phyloP scores from a whole-genome alignment of 257 asterid species.

The Orobanche coerulescens region DNA sequence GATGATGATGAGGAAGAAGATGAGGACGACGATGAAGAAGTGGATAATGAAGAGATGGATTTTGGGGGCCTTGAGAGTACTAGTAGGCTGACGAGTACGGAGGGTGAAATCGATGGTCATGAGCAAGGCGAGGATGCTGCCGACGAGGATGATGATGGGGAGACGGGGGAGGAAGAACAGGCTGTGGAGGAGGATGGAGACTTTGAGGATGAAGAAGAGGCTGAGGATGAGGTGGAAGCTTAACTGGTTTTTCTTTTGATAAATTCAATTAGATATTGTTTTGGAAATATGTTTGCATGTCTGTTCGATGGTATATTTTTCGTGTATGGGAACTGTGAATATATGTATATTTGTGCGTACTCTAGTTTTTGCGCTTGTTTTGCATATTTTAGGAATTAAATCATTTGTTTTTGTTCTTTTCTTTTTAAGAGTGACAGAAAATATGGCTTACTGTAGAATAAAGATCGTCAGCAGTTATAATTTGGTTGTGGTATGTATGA shows the following conservation, averaged over 20 bases:
- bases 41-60: conserved; percentile 64
- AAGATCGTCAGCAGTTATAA: too few relatives aligned
- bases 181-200: conserved; percentile 62
- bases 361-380: too few relatives aligned
- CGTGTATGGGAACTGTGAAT: neutral
- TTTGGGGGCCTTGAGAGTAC: conserved; percentile 48
- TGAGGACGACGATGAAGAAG: conserved; percentile 71
- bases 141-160: conserved; percentile 82
- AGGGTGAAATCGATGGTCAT: conserved; percentile 93
- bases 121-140: conserved; percentile 87
- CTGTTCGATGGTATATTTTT: neutral
- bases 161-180: conserved; percentile 77
- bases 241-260: neutral
- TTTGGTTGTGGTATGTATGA: too few relatives aligned
- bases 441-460: too few relatives aligned
- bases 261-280: neutral
- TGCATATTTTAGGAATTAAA: too few relatives aligned
- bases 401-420: too few relatives aligned
- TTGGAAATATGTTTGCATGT: neutral
- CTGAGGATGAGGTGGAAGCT: conserved; percentile 64
- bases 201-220: conserved; percentile 70
- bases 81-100: conserved; percentile 52
- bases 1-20: conserved; percentile 58
- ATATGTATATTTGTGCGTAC: too few relatives aligned
- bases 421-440: too few relatives aligned